phyloP scores from a whole-genome alignment of 2,329 filamentous ascomycete species.

The Aureobasidium uvarum region DNA sequence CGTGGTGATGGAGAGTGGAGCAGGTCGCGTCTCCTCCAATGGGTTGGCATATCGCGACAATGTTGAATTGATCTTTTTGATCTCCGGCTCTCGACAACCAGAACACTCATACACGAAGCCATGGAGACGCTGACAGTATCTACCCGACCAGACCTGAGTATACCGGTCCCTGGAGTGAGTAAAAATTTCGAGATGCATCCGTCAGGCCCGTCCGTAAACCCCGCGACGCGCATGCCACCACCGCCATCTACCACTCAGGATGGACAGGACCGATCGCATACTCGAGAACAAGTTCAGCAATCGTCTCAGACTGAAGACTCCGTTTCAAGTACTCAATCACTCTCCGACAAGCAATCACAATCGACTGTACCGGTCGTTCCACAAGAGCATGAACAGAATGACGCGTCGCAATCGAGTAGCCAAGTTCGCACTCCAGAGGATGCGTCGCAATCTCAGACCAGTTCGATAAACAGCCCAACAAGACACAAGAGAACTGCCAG shows the following conservation, averaged over 20 bases:
- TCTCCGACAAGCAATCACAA: background rate
- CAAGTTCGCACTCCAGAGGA: background rate
- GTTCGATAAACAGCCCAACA: conserved; percentile 32
- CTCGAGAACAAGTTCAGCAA: background rate
- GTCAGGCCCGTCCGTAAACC: conserved; percentile 15
- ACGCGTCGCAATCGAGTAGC: conserved; percentile 19
- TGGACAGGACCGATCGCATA: background rate
- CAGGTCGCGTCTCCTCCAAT: conserved; percentile 17
- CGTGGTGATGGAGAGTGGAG: conserved; percentile 12
- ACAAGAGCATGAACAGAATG: background rate
- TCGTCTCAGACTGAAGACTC: background rate
- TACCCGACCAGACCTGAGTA: background rate
- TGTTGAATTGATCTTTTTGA: conserved; percentile 16
- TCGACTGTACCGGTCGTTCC: background rate
- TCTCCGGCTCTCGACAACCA: conserved; percentile 2
- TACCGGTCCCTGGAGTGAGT: conserved; percentile 6
- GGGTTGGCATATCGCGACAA: conserved; percentile 1
- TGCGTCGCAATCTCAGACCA: background rate
- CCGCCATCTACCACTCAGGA: background rate
- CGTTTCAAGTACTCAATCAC: background rate
- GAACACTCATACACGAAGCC: conserved; percentile 3
- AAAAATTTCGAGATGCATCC: conserved; percentile 24
- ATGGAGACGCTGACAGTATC: conserved; percentile 22
- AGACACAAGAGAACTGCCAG: conserved; percentile 74
- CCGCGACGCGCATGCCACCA: conserved; percentile 24